Percentiles rank a stretch among this genome's conserved stretches.
Conservation (phyloP, 23 red algal genomes). For the Gracilaria domingensis region DNA sequence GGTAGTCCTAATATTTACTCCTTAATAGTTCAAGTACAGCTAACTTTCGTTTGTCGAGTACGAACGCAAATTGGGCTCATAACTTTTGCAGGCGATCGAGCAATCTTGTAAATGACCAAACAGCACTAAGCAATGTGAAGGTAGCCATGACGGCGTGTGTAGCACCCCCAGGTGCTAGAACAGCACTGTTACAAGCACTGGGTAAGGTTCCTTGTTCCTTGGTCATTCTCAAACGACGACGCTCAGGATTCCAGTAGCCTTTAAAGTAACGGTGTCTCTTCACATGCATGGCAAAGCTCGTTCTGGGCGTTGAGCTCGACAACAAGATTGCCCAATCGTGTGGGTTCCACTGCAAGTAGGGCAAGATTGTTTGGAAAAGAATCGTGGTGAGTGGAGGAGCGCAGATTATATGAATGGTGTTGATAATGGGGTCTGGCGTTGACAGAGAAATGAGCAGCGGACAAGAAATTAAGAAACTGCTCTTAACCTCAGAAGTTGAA, state of each 20-base stretch:
- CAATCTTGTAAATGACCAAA: slow-evolving; percentile 38
- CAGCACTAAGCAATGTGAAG: slow-evolving; percentile 17
- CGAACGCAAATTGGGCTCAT: not conserved
- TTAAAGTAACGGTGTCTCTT: slow-evolving; percentile 47
- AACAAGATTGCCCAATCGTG: not conserved
- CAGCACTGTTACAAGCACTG: slow-evolving; percentile 20
- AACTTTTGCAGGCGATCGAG: slow-evolving; percentile 33
- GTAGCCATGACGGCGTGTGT: slow-evolving; percentile 45
- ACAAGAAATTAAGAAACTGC: no score
- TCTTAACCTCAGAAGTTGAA: no score
- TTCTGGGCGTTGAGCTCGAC: not conserved
- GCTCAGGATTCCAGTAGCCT: slow-evolving; percentile 61
- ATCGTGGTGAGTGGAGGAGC: no score
- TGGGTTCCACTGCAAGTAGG: no score
- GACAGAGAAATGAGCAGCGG: no score
- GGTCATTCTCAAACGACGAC: slow-evolving; percentile 45
- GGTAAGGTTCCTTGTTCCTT: slow-evolving; percentile 66
- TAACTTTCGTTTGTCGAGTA: slow-evolving; percentile 5
- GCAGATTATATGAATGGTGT: no score
- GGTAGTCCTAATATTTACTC: not conserved
- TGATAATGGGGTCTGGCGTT: no score
- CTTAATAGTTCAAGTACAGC: slow-evolving; percentile 13
- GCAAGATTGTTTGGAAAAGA: no score
- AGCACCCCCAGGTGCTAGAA: slow-evolving; percentile 46
- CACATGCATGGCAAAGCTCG: not conserved